Evolutionary conservation across 768 basidiomycete species (phyloP).

Genomic region (Zangia roseola): DNA sequence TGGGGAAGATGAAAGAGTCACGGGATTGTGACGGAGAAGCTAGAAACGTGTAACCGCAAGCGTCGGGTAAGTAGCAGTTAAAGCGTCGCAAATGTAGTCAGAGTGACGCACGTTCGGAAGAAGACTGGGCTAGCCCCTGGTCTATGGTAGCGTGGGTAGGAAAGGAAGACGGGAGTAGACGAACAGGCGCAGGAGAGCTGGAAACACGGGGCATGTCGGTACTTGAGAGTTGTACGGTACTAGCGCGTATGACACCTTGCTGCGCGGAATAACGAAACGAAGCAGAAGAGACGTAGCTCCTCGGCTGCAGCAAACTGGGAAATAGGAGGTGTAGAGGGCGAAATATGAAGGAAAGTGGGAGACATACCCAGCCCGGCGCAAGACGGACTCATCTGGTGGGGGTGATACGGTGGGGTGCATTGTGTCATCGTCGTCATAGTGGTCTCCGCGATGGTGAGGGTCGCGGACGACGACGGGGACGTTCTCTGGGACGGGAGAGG

Average conservation of each 20-base stretch:
- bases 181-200: conserved; percentile 2
- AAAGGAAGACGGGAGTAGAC: conserved; percentile 1
- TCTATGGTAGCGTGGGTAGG: conserved; percentile 13
- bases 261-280: conserved; percentile 17
- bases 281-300: conserved; percentile 40
- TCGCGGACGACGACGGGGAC: conserved; percentile 2
- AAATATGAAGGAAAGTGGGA: background rate
- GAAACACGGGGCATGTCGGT: conserved; percentile 33
- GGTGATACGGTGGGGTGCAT: conserved; percentile 20
- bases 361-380: conserved; percentile 57
- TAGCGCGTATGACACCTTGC: conserved; percentile 61
- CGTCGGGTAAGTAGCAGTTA: conserved; percentile 8
- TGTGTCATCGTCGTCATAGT: conserved; percentile 12
- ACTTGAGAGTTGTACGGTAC: conserved; percentile 64
- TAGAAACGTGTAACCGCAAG: conserved; percentile 23
- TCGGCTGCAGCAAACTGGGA: conserved; percentile 55
- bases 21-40: conserved; percentile 24
- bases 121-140: conserved; percentile 14
- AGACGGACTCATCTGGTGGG: conserved; percentile 38
- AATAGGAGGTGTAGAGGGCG: conserved; percentile 1
- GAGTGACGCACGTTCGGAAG: conserved; percentile 25
- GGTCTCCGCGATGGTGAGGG: background rate
- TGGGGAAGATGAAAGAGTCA: conserved; percentile 43
- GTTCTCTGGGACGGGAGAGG: background rate
- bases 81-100: conserved; percentile 5